Evolutionary conservation across 2,329 filamentous ascomycete genomes (phyloP).

Genomic region (Xylariales sp.): DNA sequence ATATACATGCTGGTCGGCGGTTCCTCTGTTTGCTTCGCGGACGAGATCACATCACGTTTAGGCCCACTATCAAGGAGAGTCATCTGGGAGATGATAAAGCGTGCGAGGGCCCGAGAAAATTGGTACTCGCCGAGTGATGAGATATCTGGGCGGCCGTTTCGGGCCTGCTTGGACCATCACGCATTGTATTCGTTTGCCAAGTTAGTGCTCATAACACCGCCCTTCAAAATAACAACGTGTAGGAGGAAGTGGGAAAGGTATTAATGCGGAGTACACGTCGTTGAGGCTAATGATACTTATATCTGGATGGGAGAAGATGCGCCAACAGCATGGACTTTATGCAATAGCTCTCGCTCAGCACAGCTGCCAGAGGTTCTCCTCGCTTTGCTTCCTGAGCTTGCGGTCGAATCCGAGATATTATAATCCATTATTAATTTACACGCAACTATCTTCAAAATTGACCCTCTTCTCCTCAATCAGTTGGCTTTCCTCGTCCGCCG

Average conservation of each 20-base stretch:
- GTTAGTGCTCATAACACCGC: too few relatives aligned
- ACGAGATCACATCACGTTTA: conserved; percentile 79
- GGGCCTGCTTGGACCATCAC: too few relatives aligned
- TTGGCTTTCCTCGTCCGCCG: neutral
- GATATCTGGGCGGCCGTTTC: too few relatives aligned
- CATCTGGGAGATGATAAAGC: conserved; percentile 48
- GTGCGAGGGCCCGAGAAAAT: conserved; percentile 43
- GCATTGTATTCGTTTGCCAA: too few relatives aligned
- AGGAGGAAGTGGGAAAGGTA: too few relatives aligned
- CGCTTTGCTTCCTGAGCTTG: neutral
- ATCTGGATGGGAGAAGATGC: too few relatives aligned
- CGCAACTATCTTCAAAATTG: neutral
- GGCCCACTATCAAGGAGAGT: conserved; percentile 72
- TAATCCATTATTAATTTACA: neutral
- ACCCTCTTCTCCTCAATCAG: neutral
- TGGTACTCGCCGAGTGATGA: too few relatives aligned
- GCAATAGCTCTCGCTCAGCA: neutral
- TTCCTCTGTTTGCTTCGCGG: conserved; percentile 74
- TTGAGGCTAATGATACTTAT: too few relatives aligned
- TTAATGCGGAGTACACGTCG: too few relatives aligned
- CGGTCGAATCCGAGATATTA: neutral
- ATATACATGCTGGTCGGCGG: conserved; percentile 84
- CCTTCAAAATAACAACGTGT: too few relatives aligned
- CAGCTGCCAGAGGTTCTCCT: neutral
- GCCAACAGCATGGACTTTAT: too few relatives aligned